A percentile compares a stretch with the other conserved stretches of the same genome.
These are phyloP conservation scores for Pachyrhizus erosus DNA, from an alignment of 306 rosid species.

Conservation along the genomic window DNA sequence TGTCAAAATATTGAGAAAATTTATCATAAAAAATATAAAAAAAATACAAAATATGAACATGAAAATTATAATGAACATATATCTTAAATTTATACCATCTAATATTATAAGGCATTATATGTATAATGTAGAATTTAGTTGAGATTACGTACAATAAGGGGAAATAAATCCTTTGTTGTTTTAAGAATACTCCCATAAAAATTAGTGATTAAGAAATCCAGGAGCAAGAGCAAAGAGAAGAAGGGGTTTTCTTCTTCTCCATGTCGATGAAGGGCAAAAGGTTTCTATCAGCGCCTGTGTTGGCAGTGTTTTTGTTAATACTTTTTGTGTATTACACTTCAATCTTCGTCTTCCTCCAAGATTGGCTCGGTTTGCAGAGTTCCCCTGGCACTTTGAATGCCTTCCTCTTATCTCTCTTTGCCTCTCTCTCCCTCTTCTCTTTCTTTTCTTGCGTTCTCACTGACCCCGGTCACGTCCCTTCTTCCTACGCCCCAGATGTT, in stretches of 20 bases:
- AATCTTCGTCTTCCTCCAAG: conserved; percentile 72
- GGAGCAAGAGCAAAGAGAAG: not conserved
- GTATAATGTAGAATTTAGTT: not conserved
- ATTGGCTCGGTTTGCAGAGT: conserved; percentile 71
- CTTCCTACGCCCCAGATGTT: conserved; percentile 83
- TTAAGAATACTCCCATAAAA: not conserved
- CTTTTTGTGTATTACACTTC: conserved; percentile 64
- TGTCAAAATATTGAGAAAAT: no score
- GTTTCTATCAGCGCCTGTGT: conserved; percentile 62
- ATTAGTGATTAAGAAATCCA: not conserved
- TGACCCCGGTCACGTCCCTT: conserved; percentile 79
- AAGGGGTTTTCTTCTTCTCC: not conserved
- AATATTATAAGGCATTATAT: no score
- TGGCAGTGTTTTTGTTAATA: conserved; percentile 59
- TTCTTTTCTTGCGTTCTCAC: conserved; percentile 72
- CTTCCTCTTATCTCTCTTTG: conserved; percentile 57
- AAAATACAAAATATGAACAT: not conserved
- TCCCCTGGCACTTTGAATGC: conserved; percentile 72
- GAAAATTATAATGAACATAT: not conserved
- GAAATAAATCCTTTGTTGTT: not conserved
- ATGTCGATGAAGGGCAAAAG: conserved; percentile 50
- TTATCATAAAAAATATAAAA: no score
- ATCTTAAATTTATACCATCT: not conserved
- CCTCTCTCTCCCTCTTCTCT: conserved; percentile 69
- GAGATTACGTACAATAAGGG: not conserved